Percentiles rank a stretch among this genome's conserved stretches.
phyloP scores from a whole-genome alignment of 164 flowering plant species.

The Stephania cephalantha region DNA sequence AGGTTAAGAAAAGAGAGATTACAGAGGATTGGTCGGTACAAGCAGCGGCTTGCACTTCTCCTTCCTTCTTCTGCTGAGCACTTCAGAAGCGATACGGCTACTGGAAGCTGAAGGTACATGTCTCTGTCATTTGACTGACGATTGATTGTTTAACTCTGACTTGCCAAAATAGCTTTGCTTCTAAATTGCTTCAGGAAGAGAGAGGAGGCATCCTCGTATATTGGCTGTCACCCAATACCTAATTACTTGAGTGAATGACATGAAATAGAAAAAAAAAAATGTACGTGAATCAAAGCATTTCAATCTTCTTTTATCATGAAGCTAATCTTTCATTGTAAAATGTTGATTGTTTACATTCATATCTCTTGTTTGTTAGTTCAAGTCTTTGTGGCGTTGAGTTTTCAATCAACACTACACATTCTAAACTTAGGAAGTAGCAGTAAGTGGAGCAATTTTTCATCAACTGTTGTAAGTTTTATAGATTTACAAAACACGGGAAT shows the following conservation, averaged over 20 bases:
- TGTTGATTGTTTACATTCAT: not conserved
- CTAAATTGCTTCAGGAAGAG: not conserved
- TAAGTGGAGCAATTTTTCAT: not conserved
- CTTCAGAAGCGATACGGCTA: slow-evolving; percentile 31
- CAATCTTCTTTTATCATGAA: not conserved
- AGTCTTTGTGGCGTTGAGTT: not conserved
- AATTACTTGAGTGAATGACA: not conserved
- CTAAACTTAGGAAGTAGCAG: not conserved
- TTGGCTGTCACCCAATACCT: not conserved
- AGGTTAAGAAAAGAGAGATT: slow-evolving; percentile 70
- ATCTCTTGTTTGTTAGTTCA: not conserved
- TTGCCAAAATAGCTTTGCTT: not conserved
- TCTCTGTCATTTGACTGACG: not conserved
- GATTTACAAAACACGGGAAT: not conserved
- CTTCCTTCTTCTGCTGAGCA: slow-evolving; percentile 59
- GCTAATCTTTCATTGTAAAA: not conserved
- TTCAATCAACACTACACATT: not conserved
- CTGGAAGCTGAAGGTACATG: slow-evolving; percentile 32
- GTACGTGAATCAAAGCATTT: not conserved
- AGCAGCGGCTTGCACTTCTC: slow-evolving; percentile 66
- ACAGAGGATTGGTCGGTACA: slow-evolving; percentile 64
- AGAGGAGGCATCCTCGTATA: not conserved
- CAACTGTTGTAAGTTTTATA: not conserved
- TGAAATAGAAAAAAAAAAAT: not conserved
- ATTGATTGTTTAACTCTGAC: not conserved